Evolutionary conservation across 306 rosid species (phyloP).

Genomic region (Quercus gilva): DNA sequence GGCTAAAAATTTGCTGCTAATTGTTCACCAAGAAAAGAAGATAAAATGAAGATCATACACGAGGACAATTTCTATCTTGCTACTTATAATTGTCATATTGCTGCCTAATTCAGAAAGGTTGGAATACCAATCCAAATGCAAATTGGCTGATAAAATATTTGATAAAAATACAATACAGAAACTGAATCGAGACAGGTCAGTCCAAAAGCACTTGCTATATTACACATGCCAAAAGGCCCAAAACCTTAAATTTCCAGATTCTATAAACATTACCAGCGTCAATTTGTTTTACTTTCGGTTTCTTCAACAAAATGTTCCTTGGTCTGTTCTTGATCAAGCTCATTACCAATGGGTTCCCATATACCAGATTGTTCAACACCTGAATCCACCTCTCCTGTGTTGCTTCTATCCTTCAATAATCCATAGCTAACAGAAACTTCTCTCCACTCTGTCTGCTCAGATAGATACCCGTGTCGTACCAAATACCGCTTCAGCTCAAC

Average conservation of each 20-base stretch:
- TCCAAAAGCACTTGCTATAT: background rate
- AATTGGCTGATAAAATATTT: too few relatives aligned
- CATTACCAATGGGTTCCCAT: background rate
- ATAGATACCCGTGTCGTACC: constrained; percentile 22
- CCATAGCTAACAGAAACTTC: constrained; percentile 22
- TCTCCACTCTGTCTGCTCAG: constrained; percentile 18
- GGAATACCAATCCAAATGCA: too few relatives aligned
- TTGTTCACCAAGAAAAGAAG: too few relatives aligned
- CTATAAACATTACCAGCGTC: background rate
- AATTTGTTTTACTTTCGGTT: background rate
- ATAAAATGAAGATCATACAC: background rate
- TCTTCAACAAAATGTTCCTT: background rate
- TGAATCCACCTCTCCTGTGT: background rate
- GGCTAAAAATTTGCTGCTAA: too few relatives aligned
- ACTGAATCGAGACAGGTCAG: too few relatives aligned
- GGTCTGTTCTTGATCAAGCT: background rate
- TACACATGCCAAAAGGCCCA: too few relatives aligned
- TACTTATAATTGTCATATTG: too few relatives aligned
- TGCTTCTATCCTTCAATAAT: background rate
- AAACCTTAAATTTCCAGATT: too few relatives aligned
- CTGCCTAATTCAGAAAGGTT: too few relatives aligned
- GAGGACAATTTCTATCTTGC: too few relatives aligned
- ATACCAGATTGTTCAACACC: background rate
- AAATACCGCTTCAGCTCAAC: constrained; percentile 27
- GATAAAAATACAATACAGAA: too few relatives aligned